A percentile compares a stretch with the other conserved stretches of the same genome.
Conservation (phyloP, 23 red algal species). For the Gracilaria caudata region DNA sequence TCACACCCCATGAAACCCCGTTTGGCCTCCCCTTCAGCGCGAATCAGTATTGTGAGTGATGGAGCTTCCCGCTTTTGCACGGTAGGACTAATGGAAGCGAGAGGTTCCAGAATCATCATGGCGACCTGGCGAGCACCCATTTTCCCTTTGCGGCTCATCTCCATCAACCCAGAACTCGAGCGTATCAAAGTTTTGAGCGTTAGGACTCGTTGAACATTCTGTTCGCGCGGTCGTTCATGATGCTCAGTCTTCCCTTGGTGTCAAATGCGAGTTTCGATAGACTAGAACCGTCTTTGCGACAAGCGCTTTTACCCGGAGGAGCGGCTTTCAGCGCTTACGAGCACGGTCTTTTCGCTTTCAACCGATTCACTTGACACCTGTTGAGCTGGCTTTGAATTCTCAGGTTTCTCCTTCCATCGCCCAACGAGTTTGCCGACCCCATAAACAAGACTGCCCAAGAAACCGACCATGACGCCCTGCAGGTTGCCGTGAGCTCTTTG, state of each 20-base stretch:
- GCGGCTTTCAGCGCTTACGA: not conserved
- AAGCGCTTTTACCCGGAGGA: not conserved
- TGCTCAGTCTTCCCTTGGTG: not conserved
- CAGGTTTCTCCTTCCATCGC: constrained; percentile 5
- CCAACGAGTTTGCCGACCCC: constrained; percentile 32
- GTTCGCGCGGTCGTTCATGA: not conserved
- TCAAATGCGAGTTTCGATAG: not conserved
- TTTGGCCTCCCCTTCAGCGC: not conserved
- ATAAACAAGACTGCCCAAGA: constrained; percentile 63
- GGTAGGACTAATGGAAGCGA: not conserved
- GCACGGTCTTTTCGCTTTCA: not conserved
- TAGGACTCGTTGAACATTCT: not conserved
- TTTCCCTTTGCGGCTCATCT: not conserved
- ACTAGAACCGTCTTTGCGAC: not conserved
- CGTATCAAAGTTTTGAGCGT: not conserved
- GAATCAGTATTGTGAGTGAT: not conserved
- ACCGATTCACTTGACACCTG: not conserved
- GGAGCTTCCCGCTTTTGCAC: not conserved
- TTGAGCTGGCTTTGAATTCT: not conserved
- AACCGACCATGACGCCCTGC: constrained; percentile 56
- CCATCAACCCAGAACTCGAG: not conserved
- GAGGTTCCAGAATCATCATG: not conserved
- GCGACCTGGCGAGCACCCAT: not conserved
- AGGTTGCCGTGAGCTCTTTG: constrained; percentile 42
- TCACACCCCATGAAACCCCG: not conserved